These are phyloP conservation scores for Canavalia gladiata DNA, from an alignment of 306 rosid species.

Conservation along the genomic window DNA sequence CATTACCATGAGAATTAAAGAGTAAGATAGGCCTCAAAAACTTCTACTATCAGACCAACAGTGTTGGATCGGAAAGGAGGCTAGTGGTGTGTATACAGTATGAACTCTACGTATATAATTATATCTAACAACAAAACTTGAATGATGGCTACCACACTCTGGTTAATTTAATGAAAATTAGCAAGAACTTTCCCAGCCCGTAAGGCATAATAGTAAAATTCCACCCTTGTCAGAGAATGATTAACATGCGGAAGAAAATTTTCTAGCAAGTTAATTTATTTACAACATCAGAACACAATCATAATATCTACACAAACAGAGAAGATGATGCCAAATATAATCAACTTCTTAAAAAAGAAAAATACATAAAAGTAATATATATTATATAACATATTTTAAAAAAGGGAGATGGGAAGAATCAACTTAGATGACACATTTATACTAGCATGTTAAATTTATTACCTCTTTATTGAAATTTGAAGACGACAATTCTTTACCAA, in stretches of 20 bases:
- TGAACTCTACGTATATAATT: neutral
- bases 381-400: neutral
- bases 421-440: neutral
- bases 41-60: slow-evolving; percentile 14
- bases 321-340: slow-evolving; percentile 22
- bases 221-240: neutral
- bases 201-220: neutral
- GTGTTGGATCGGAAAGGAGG: neutral
- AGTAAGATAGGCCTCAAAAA: slow-evolving; percentile 17
- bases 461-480: slow-evolving; percentile 90
- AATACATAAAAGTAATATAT: neutral
- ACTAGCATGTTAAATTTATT: slow-evolving; percentile 36
- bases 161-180: slow-evolving; percentile 10
- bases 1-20: neutral
- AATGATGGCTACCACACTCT: neutral
- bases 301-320: slow-evolving; percentile 28
- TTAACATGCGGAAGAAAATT: neutral
- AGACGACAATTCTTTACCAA: slow-evolving; percentile 85
- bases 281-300: slow-evolving; percentile 5
- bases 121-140: neutral
- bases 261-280: neutral
- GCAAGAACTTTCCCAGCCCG: neutral
- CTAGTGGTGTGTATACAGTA: slow-evolving; percentile 1
- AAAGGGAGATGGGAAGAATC: slow-evolving; percentile 23
- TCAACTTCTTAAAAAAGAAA: slow-evolving; percentile 22